Conservation (phyloP, 2,329 filamentous ascomycete genomes). For the Hansfordia pulvinata region DNA sequence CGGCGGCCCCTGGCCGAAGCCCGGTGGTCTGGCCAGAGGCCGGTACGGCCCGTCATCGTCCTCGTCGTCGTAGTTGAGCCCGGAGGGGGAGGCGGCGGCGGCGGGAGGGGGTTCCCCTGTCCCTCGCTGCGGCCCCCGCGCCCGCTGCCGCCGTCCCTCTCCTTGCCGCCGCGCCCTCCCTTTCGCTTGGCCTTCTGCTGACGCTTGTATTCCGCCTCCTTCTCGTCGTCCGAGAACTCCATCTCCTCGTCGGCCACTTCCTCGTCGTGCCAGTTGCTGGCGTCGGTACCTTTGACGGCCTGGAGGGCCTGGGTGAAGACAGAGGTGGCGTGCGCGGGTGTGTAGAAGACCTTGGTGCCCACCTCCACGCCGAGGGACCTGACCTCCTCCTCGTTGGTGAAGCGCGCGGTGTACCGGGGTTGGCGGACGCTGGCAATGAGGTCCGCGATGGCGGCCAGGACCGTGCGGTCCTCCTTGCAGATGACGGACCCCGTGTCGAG, state of each 20-base stretch:
- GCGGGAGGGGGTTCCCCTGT: too few species aligned
- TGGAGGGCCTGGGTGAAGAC: conserved; percentile 79
- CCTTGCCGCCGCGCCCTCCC: conserved; percentile 22
- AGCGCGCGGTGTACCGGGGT: conserved; percentile 74
- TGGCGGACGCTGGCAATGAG: conserved; percentile 75
- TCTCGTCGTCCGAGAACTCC: conserved; percentile 95
- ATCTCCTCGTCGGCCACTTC: conserved; percentile 75
- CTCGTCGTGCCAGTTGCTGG: conserved; percentile 90
- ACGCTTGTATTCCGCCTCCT: conserved; percentile 71
- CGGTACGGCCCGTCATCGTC: conserved; percentile 56
- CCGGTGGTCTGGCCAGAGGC: conserved; percentile 53
- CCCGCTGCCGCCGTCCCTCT: conserved; percentile 18
- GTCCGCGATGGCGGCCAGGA: conserved; percentile 75
- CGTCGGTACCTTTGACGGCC: conserved; percentile 75
- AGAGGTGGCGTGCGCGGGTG: conserved; percentile 63
- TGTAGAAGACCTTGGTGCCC: conserved; percentile 66
- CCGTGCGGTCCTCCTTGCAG: conserved; percentile 59
- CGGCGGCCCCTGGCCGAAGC: conserved; percentile 37
- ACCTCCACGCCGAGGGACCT: conserved; percentile 50
- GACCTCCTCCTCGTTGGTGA: conserved; percentile 56
- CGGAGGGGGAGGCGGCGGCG: conserved; percentile 21
- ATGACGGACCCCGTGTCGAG: conserved; percentile 75
- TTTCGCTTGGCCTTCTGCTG: conserved; percentile 53
- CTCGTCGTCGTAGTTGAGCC: conserved; percentile 55
- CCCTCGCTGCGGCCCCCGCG: conserved; percentile 23